These are phyloP conservation scores for Rhizophagus clarus DNA, from an alignment of 192 early-diverging fungal species.

Conservation along the genomic window DNA sequence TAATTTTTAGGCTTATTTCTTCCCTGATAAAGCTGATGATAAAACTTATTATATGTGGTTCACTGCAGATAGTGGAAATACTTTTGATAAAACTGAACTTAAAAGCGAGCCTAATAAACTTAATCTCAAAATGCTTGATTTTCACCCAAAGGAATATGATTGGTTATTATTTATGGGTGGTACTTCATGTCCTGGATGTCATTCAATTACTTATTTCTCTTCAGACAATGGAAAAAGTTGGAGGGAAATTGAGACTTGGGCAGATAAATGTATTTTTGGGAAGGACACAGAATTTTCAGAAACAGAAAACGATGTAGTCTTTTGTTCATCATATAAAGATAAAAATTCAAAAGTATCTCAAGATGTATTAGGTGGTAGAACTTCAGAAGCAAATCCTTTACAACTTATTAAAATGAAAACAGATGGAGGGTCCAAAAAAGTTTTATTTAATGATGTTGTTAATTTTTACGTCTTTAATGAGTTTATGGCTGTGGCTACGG, in stretches of 20 bases:
- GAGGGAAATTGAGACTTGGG: constrained; percentile 76
- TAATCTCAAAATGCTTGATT: constrained; percentile 77
- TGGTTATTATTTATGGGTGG: constrained; percentile 86
- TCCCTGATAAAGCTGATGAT: constrained; percentile 47
- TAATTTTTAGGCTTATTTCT: constrained; percentile 48
- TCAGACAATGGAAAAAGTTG: constrained; percentile 73
- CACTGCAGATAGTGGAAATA: constrained; percentile 62
- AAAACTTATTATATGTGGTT: constrained; percentile 39
- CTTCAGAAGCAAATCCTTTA: constrained; percentile 59
- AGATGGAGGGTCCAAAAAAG: constrained; percentile 36
- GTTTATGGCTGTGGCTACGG: constrained; percentile 68
- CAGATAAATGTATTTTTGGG: constrained; percentile 85
- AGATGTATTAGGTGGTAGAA: constrained; percentile 47
- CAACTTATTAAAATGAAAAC: constrained; percentile 66
- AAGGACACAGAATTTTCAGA: constrained; percentile 52
- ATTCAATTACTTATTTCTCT: constrained; percentile 73
- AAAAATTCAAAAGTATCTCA: constrained; percentile 54
- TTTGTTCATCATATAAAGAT: constrained; percentile 68
- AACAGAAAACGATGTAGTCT: constrained; percentile 70
- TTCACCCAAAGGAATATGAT: constrained; percentile 83
- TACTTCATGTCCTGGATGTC: constrained; percentile 49
- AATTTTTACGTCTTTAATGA: constrained; percentile 77
- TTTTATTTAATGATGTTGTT: constrained; percentile 61
- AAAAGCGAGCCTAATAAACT: constrained; percentile 69
- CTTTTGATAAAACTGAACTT: constrained; percentile 45